Base-by-base conservation (phyloP, 2,329 filamentous ascomycete species). In the Fulvia fulva region DNA sequence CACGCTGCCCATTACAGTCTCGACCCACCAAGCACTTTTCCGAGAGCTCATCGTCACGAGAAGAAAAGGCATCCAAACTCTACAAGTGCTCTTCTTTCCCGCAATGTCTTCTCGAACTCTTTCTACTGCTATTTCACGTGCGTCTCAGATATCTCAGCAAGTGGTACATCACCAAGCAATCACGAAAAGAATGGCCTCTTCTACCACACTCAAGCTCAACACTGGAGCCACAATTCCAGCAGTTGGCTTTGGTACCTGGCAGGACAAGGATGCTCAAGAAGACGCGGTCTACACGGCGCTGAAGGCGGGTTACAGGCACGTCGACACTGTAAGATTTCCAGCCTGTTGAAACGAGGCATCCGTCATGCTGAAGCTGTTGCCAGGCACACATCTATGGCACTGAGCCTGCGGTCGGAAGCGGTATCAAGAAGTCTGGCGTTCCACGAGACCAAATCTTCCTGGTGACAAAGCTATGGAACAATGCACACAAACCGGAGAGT, bases 401-500 rank as follows among this genome's bases (percentile, higher is more conserved):
- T 58, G 87, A 88, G 71, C 79, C 79, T 55, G 84, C 87, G 54
- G 85, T 88, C 0, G 88, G 86, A 12, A 75, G 80, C 63, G 87
- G 83, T 21, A 83, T 89, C 68, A 82, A 79, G 64, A 81, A 86
- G 61, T 83, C 83, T 30, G 80, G 86, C 49, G 79, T 89, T 11
- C 85, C 86, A 58, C 80, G 86, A 49, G 76, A 83, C 45, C 79
- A 88, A 56, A 75, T 89, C 61, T 89, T 88, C 73, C 78, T 89
- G 64, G 86, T 83, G 1, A 85, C 83, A 11, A 89, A 88, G 71
- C 75, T 88, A 34, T 87, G 84, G 84, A 87, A 86, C 74, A 85
- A 84, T 71, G 79, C 75, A 66, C 83, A 87, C 68, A 78, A 81
- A 62, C 81, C 80, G 0, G 80, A 86, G 66, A 83, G 86, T 66